Conservation (phyloP, 257 asterid species). For the Petrea volubilis region DNA sequence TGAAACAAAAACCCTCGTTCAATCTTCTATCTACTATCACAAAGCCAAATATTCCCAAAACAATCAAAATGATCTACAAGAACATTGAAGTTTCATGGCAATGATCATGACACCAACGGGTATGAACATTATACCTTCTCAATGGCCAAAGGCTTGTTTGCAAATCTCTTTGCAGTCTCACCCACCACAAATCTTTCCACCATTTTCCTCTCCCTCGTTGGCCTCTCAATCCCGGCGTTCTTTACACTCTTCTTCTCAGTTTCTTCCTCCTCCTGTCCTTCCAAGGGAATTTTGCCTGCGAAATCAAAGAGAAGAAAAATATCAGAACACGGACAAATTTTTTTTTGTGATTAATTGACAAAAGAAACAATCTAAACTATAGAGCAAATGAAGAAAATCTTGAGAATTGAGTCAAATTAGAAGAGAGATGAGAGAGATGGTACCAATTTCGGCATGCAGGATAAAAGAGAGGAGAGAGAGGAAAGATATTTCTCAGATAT, state of each 20-base stretch:
- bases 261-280: constrained; percentile 20
- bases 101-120: not conserved
- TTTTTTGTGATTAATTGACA: too few species aligned
- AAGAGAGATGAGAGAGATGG: too few species aligned
- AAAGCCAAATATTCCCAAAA: not conserved
- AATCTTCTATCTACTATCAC: not conserved
- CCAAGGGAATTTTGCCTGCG: too few species aligned
- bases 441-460: too few species aligned
- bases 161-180: constrained; percentile 37
- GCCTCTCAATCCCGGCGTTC: constrained; percentile 60
- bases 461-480: too few species aligned
- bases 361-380: too few species aligned
- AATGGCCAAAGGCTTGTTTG: constrained; percentile 58
- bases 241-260: constrained; percentile 28
- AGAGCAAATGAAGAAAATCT: too few species aligned
- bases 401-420: too few species aligned
- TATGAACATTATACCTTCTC: constrained; percentile 52
- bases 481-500: too few species aligned
- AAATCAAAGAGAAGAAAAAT: too few species aligned
- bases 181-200: constrained; percentile 71
- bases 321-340: too few species aligned
- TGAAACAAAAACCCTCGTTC: not conserved
- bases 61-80: not conserved
- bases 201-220: constrained; percentile 83
- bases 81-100: not conserved